Conservation (phyloP, 2,329 filamentous ascomycete species). For the Chrysosporium queenslandicum region DNA sequence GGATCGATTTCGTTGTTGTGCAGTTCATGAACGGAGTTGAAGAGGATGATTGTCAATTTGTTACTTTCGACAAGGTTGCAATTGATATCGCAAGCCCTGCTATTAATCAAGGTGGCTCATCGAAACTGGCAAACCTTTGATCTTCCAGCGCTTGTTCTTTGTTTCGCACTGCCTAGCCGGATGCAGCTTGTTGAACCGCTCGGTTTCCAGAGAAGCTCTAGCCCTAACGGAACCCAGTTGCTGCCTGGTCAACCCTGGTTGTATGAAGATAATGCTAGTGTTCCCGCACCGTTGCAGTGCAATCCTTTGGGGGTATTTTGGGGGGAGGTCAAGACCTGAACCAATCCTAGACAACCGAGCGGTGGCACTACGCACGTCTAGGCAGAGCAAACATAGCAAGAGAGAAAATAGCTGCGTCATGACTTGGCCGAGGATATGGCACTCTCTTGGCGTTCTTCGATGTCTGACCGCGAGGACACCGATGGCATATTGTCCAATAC, state of each 20-base stretch:
- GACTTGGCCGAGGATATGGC: neutral
- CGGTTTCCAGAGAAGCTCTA: too few relatives aligned
- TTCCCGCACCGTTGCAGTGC: too few relatives aligned
- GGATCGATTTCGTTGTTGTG: conserved; percentile 77
- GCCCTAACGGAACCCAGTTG: too few relatives aligned
- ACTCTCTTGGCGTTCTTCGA: neutral
- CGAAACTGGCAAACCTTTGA: neutral
- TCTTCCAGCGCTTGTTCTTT: neutral
- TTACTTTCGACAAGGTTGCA: conserved; percentile 35
- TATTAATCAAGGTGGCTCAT: neutral
- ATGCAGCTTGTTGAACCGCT: too few relatives aligned
- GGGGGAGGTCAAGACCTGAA: too few relatives aligned
- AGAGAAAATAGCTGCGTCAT: neutral
- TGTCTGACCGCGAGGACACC: neutral
- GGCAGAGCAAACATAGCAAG: too few relatives aligned
- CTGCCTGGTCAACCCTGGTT: too few relatives aligned
- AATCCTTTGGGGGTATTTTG: too few relatives aligned
- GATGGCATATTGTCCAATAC: conserved; percentile 40
- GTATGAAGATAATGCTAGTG: too few relatives aligned
- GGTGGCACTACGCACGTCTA: too few relatives aligned
- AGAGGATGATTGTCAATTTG: conserved; percentile 81
- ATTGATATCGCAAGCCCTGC: neutral
- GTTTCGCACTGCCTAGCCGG: too few relatives aligned
- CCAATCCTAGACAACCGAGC: too few relatives aligned
- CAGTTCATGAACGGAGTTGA: conserved; percentile 79